These are phyloP conservation scores for Escovopsis sp. DNA, from an alignment of 2,329 filamentous ascomycete genomes.

Conservation along the genomic window DNA sequence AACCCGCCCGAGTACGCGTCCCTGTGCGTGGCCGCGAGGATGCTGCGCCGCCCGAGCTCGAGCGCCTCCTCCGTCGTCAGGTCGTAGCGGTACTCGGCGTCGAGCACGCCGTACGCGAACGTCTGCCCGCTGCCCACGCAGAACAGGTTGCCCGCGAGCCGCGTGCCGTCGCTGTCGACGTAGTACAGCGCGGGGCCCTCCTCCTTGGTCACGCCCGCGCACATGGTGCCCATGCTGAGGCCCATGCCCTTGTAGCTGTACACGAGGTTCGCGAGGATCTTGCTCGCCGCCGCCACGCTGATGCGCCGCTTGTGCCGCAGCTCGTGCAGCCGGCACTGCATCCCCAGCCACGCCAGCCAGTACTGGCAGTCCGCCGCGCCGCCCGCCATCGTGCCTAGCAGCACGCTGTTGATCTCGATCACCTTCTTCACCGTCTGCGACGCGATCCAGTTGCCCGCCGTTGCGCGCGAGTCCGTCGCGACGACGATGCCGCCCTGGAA, in stretches of 20 bases:
- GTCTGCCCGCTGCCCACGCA: slow-evolving; percentile 97
- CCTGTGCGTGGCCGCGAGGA: slow-evolving; percentile 88
- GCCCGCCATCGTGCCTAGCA: slow-evolving; percentile 95
- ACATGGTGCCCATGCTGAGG: slow-evolving; percentile 98
- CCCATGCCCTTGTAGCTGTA: slow-evolving; percentile 99
- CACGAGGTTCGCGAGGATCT: slow-evolving; percentile 96
- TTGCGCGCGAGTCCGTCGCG: slow-evolving; percentile 91
- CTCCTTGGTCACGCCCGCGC: slow-evolving; percentile 85
- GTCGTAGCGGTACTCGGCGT: slow-evolving; percentile 89
- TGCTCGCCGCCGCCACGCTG: slow-evolving; percentile 89
- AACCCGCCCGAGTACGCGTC: slow-evolving; percentile 98
- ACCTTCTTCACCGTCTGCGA: slow-evolving; percentile 99
- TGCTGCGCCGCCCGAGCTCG: slow-evolving; percentile 80
- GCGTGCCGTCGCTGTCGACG: slow-evolving; percentile 86
- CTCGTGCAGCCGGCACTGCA: slow-evolving; percentile 98
- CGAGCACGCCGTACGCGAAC: slow-evolving; percentile 94
- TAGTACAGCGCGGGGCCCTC: slow-evolving; percentile 98
- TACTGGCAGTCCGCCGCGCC: slow-evolving; percentile 99
- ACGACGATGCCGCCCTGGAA: slow-evolving; percentile 98
- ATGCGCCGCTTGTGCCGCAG: slow-evolving; percentile 98
- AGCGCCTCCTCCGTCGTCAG: slow-evolving; percentile 76
- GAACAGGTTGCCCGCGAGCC: slow-evolving; percentile 87
- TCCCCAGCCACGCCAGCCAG: slow-evolving; percentile 96
- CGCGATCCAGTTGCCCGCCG: slow-evolving; percentile 97
- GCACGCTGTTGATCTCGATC: slow-evolving; percentile 89